phyloP scores from a whole-genome alignment of 1,139 yeast genomes.

The Blastobotrys illinoisensis region DNA sequence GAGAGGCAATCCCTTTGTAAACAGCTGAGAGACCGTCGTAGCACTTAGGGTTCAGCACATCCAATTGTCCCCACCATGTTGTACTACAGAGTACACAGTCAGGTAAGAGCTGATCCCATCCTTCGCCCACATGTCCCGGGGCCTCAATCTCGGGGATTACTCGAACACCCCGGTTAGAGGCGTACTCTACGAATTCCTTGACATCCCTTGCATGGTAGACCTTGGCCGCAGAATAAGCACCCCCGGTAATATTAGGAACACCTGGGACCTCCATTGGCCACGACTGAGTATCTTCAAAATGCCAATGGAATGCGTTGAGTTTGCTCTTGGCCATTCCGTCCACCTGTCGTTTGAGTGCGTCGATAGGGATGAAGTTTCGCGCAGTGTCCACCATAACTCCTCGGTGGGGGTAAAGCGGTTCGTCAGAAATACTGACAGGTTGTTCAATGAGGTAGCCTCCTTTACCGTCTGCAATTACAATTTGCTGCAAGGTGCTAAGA shows the following conservation, averaged over 20 bases:
- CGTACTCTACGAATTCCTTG: slow-evolving; percentile 35
- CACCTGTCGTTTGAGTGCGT: slow-evolving; percentile 36
- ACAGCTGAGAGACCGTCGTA: slow-evolving; percentile 37
- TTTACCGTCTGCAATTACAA: slow-evolving; percentile 23
- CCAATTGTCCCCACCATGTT: slow-evolving; percentile 42
- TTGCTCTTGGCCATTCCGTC: slow-evolving; percentile 43
- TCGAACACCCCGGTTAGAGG: slow-evolving; percentile 39
- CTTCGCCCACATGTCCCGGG: slow-evolving; percentile 46
- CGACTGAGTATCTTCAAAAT: slow-evolving; percentile 41
- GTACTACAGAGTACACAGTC: slow-evolving; percentile 36
- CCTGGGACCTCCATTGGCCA: slow-evolving; percentile 41
- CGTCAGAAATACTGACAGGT: slow-evolving; percentile 35
- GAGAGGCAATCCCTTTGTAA: slow-evolving; percentile 35
- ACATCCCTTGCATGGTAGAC: slow-evolving; percentile 36
- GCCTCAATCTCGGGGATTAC: slow-evolving; percentile 45
- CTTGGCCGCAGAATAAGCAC: slow-evolving; percentile 39
- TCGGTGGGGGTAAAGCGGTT: slow-evolving; percentile 41
- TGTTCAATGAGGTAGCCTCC: slow-evolving; percentile 28
- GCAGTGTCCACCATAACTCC: slow-evolving; percentile 44
- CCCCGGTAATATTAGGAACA: slow-evolving; percentile 41
- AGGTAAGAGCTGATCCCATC: slow-evolving; percentile 39
- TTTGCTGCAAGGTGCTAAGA: slow-evolving; percentile 41
- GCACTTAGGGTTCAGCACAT: slow-evolving; percentile 36
- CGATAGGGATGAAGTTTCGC: slow-evolving; percentile 37
- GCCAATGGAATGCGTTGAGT: slow-evolving; percentile 45